Evolutionary conservation across 1,284 basidiomycete genomes (phyloP), one percentile per base, ranked within the genome.

Genomic region (Pseudozyma sp.): DNA sequence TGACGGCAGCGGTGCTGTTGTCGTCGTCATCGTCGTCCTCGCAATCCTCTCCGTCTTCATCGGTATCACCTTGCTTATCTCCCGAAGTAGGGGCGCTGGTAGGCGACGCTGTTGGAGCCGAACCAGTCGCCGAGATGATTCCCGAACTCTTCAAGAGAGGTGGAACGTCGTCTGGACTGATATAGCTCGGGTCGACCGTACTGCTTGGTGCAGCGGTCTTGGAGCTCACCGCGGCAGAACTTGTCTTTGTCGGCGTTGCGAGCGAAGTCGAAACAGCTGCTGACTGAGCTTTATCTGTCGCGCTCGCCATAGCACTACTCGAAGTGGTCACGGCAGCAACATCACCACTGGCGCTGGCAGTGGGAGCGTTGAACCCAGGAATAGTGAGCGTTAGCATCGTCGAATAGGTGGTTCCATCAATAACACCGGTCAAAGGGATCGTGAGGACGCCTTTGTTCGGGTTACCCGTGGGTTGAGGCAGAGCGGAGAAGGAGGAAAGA

Each of bases 311-410:
- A 14, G 42, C 35, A 6, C 25, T 31, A 31, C 25, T 31, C 10
- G 49, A n/a, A 31, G 58, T 16, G 21, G 58, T 51, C 3, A 34
- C 16, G 7, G 63, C 31, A 2, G 52, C 16, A 5, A 38, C 16
- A 2, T 48, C 16, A 5, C 38, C 16, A 11, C n/a, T 14, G 18
- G 39, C 42, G 18, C 47, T 35, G 3, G 49, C 16, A n/a, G 56
- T 42, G 13, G 34, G 1, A 13, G 52, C 58, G 12, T 44, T 48
- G 18, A 58, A 31, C 1, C 59, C 34, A 11, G 70, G 70, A 11
- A 67, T 40, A 18, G 64, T 64, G 31, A 73, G 55, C 1, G 70
- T 73, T 12, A 73, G 49, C 60, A 68, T 68, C 11, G 64, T 73
- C 8, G 60, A 68, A 38, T 67, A 73, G 5, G 64, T 73, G 6